A percentile compares a stretch with the other conserved stretches of the same genome.
Conservation (phyloP, 345 rosid genomes). For the Rhizophora mangle region DNA sequence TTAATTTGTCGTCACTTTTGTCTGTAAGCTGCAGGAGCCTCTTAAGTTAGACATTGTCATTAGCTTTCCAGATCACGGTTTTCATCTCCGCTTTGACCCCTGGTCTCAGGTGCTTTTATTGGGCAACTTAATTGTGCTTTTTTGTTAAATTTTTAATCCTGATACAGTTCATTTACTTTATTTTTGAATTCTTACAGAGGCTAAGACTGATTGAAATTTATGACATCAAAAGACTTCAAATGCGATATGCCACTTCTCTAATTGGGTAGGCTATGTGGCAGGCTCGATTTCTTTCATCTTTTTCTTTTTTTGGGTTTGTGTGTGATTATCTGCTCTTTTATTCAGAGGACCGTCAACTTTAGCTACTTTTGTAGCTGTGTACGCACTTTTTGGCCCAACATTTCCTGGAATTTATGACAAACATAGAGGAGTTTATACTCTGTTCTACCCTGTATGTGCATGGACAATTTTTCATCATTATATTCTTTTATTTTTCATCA, state of each 20-base stretch:
- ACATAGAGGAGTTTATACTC: conserved; percentile 77
- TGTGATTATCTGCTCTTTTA: conserved; percentile 2
- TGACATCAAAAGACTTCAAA: conserved; percentile 88
- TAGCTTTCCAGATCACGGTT: conserved; percentile 96
- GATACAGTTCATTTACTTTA: conserved; percentile 7
- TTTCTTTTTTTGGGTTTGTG: background rate
- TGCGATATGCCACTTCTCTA: conserved; percentile 79
- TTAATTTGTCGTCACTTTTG: background rate
- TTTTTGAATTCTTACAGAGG: conserved; percentile 51
- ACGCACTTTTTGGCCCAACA: conserved; percentile 90
- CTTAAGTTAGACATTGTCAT: conserved; percentile 83
- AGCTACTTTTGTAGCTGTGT: conserved; percentile 95
- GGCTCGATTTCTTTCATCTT: background rate
- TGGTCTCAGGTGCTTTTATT: conserved; percentile 81
- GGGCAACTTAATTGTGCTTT: background rate
- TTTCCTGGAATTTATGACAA: conserved; percentile 91
- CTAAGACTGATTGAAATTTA: conserved; percentile 82
- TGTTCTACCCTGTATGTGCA: conserved; percentile 80
- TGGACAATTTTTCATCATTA: background rate
- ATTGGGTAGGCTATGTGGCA: conserved; percentile 60
- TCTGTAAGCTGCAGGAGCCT: conserved; percentile 60
- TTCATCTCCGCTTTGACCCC: conserved; percentile 94
- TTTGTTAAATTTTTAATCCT: background rate
- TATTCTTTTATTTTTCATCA: background rate
- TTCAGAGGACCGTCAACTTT: conserved; percentile 75